Conservation (phyloP, 2,329 filamentous ascomycete genomes). For the Coniella vitis region DNA sequence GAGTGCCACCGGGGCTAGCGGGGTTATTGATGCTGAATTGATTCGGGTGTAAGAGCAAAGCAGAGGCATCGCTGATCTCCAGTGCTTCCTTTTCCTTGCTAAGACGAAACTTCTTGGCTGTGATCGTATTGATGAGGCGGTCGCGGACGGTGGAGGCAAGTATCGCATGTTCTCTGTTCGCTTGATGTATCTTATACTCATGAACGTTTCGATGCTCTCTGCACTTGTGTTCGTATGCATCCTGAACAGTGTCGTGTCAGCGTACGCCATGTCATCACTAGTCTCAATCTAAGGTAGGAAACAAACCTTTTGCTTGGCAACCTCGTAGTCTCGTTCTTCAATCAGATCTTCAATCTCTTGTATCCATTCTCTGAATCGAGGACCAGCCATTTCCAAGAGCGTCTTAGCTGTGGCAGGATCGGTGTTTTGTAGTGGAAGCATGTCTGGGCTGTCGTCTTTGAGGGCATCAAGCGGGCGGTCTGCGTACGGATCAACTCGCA, state of each 20-base stretch:
- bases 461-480: constrained; percentile 38
- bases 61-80: constrained; percentile 60
- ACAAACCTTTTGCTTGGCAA: constrained; percentile 74
- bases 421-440: constrained; percentile 31
- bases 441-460: constrained; percentile 20
- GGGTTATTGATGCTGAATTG: constrained; percentile 62
- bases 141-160: constrained; percentile 56
- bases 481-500: constrained; percentile 75
- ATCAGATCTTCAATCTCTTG: constrained; percentile 81
- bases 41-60: constrained; percentile 59
- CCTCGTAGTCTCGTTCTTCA: constrained; percentile 76
- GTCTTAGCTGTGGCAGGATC: constrained; percentile 38
- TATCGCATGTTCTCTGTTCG: constrained; percentile 53
- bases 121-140: constrained; percentile 60
- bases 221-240: constrained; percentile 56
- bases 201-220: constrained; percentile 53
- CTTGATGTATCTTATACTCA: constrained; percentile 55
- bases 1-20: constrained; percentile 55
- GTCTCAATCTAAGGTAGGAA: neutral
- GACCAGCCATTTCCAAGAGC: constrained; percentile 69
- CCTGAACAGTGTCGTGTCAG: constrained; percentile 32
- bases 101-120: constrained; percentile 57
- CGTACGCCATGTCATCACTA: neutral
- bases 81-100: constrained; percentile 61
- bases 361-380: constrained; percentile 77